A percentile compares a stretch with the other conserved stretches of the same genome.
phyloP scores from a whole-genome alignment of 75 land plant genomes.

The Pinus taeda region DNA sequence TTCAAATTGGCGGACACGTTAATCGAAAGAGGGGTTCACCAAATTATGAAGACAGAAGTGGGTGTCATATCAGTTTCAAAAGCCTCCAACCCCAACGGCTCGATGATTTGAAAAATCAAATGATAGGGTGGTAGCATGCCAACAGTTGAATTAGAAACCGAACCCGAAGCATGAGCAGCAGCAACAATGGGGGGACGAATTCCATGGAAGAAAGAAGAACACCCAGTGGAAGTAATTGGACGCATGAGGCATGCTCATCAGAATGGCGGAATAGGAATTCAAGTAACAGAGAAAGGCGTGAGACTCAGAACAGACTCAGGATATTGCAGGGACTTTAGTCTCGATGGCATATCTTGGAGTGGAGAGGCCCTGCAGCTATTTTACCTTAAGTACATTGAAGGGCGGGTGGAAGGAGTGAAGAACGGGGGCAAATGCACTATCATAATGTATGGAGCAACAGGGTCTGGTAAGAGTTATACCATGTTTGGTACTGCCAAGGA shows the following conservation, averaged over 20 bases:
- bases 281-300: constrained; percentile 11
- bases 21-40: too few relatives aligned
- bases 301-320: constrained; percentile 30
- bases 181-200: constrained; percentile 4
- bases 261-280: constrained; percentile 16
- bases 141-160: too few relatives aligned
- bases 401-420: constrained; percentile 40
- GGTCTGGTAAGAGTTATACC: constrained; percentile 50
- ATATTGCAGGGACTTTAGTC: constrained; percentile 25
- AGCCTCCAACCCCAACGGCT: too few relatives aligned
- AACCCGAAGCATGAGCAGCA: neutral
- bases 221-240: constrained; percentile 46
- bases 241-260: constrained; percentile 23
- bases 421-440: constrained; percentile 37
- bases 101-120: too few relatives aligned
- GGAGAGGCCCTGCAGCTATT: constrained; percentile 27
- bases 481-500: constrained; percentile 46
- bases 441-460: constrained; percentile 56
- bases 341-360: constrained; percentile 41
- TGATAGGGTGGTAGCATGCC: too few relatives aligned
- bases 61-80: too few relatives aligned
- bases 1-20: too few relatives aligned
- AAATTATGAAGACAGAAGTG: too few relatives aligned
- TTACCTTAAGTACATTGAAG: constrained; percentile 35
- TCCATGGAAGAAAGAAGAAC: constrained; percentile 17